Evolutionary conservation across 441 rosid species (phyloP).

Genomic region (Gossypium gossypioides): DNA sequence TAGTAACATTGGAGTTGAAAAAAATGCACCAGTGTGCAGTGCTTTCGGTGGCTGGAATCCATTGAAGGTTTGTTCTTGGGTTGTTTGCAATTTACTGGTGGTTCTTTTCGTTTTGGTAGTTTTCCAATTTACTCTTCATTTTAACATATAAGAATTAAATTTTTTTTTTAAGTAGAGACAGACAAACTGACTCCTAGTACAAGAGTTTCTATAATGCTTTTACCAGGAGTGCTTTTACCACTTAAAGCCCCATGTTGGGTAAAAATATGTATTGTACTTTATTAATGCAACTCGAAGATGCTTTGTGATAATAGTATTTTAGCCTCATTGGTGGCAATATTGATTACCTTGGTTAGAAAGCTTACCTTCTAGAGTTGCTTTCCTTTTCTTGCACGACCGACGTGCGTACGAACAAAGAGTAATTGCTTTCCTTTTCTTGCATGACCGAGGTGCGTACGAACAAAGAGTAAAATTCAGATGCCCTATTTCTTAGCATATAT

Average conservation of each 20-base stretch:
- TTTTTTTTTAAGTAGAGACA: too few relatives aligned
- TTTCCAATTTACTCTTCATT: too few relatives aligned
- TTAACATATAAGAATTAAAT: too few relatives aligned
- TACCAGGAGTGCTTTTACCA: constrained; percentile 1
- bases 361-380: constrained; percentile 55
- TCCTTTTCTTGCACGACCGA: constrained; percentile 16
- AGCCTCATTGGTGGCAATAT: not conserved
- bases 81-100: too few relatives aligned
- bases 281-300: not conserved
- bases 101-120: too few relatives aligned
- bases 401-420: constrained; percentile 30
- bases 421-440: constrained; percentile 29
- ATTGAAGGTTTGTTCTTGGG: too few relatives aligned
- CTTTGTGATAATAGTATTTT: not conserved
- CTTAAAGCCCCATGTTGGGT: constrained; percentile 72
- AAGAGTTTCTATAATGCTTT: too few relatives aligned
- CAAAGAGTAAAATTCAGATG: constrained; percentile 26
- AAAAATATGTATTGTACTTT: constrained; percentile 8
- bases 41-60: too few relatives aligned
- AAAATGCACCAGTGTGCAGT: too few relatives aligned
- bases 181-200: too few relatives aligned
- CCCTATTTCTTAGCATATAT: not conserved
- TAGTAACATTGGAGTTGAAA: too few relatives aligned
- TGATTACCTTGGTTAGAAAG: constrained; percentile 22
- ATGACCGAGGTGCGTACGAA: constrained; percentile 18